Evolutionary conservation across 2,329 filamentous ascomycete genomes (phyloP).

Genomic region (Lasiodiplodia sp.): DNA sequence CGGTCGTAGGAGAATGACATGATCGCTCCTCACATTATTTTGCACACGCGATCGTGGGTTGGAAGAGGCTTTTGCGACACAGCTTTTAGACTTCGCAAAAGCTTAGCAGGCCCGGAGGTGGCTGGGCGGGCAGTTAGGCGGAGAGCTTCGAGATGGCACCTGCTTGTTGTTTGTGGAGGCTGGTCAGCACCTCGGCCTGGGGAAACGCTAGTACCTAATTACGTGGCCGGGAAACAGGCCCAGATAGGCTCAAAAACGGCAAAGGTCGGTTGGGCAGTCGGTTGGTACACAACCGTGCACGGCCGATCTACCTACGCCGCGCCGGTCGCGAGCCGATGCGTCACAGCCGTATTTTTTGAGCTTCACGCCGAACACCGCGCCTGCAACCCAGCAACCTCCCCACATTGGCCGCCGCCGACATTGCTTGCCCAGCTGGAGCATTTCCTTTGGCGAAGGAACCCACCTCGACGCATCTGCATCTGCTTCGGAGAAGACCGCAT

Average conservation of each 20-base stretch:
- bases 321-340: conserved; percentile 14
- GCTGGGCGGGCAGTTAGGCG: conserved; percentile 27
- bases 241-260: conserved; percentile 1
- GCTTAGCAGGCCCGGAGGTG: background rate
- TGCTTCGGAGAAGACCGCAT: background rate
- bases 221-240: background rate
- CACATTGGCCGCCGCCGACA: background rate
- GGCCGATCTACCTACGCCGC: background rate
- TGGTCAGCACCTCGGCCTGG: conserved; percentile 14
- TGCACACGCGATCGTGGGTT: conserved; percentile 7
- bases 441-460: background rate
- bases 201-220: conserved; percentile 10
- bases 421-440: background rate
- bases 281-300: background rate
- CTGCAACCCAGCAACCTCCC: background rate
- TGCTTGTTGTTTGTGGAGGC: conserved; percentile 24
- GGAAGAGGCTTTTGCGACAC: background rate
- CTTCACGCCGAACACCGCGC: conserved; percentile 16
- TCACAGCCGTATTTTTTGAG: conserved; percentile 28
- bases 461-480: background rate
- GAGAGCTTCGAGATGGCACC: conserved; percentile 22
- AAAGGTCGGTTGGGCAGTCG: background rate
- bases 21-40: conserved; percentile 30
- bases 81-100: background rate
- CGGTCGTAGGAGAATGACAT: conserved; percentile 64